Conservation (phyloP, 1,284 basidiomycete genomes). For the Phellinidium pouzarii region DNA sequence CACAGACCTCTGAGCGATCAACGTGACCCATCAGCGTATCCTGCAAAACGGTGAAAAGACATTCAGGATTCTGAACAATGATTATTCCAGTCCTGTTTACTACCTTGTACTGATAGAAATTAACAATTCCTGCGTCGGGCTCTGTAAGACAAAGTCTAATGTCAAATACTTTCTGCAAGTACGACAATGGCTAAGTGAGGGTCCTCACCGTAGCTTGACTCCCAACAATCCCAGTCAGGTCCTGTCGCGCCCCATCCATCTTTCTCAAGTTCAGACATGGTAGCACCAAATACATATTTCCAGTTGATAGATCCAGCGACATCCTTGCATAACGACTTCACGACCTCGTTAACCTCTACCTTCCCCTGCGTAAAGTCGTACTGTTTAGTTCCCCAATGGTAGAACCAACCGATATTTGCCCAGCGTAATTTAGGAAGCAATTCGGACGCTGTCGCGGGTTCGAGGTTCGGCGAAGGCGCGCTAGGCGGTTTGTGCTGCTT, state of each 20-base stretch:
- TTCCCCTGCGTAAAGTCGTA: conserved; percentile 77
- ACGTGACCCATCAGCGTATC: conserved; percentile 93
- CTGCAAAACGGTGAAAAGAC: conserved; percentile 29
- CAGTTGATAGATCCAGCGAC: conserved; percentile 64
- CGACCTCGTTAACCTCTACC: conserved; percentile 49
- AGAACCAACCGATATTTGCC: conserved; percentile 91
- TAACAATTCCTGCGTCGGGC: conserved; percentile 90
- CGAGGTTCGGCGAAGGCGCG: conserved; percentile 49
- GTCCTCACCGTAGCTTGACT: conserved; percentile 68
- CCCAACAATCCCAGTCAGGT: conserved; percentile 65
- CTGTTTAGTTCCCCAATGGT: conserved; percentile 89
- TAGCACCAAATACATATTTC: conserved; percentile 49
- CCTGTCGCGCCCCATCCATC: conserved; percentile 46
- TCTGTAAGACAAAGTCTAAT: conserved; percentile 36
- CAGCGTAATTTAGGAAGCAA: conserved; percentile 75
- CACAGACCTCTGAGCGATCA: conserved; percentile 83
- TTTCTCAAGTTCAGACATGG: conserved; percentile 13
- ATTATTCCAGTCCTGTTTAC: not conserved
- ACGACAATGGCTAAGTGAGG: too few species aligned
- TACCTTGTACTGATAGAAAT: conserved; percentile 79
- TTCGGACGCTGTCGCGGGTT: conserved; percentile 37
- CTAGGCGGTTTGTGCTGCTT: conserved; percentile 49
- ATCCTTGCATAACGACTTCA: conserved; percentile 53
- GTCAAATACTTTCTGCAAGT: too few species aligned
- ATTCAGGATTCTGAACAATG: not conserved